These are phyloP conservation scores for Chloris gayana DNA, from an alignment of 176 grass and related monocot genomes.

Conservation along the genomic window DNA sequence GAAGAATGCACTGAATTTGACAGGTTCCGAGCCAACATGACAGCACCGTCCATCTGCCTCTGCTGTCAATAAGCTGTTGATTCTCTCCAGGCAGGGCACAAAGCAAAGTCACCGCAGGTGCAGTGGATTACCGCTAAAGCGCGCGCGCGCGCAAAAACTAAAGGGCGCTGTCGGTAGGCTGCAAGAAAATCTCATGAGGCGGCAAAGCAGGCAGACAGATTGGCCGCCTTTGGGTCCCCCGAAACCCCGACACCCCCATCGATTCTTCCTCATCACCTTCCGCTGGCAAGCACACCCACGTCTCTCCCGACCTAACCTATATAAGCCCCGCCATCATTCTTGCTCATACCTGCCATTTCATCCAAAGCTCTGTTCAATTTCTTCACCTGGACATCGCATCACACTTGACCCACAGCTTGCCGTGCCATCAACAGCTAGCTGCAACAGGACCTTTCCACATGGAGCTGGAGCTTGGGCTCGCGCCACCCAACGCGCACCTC, in stretches of 20 bases:
- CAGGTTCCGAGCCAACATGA: not conserved
- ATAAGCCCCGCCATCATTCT: not conserved
- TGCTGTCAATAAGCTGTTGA: constrained; percentile 14
- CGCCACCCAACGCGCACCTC: constrained; percentile 42
- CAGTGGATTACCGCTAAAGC: not conserved
- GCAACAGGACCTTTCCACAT: constrained; percentile 8
- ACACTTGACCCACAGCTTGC: not conserved
- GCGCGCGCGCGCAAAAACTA: constrained; percentile 14
- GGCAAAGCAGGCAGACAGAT: constrained; percentile 41
- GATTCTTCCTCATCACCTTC: constrained; percentile 26
- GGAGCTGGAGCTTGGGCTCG: constrained; percentile 92
- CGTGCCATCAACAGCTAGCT: too few species aligned
- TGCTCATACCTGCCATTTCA: constrained; percentile 16
- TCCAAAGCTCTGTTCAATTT: not conserved
- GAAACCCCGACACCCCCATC: constrained; percentile 51
- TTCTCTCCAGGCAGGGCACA: not conserved
- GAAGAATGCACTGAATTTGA: not conserved
- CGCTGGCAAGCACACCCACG: constrained; percentile 31
- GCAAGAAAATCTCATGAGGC: constrained; percentile 15
- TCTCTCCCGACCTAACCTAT: not conserved
- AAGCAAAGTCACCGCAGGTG: not conserved
- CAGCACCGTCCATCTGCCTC: not conserved
- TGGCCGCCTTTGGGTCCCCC: constrained; percentile 57
- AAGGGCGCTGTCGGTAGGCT: constrained; percentile 60
- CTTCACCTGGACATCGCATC: constrained; percentile 3